Percentiles rank a stretch among this genome's conserved stretches.
Evolutionary conservation across 139 green algal species (phyloP).

Genomic region (Penium margaritaceum): DNA sequence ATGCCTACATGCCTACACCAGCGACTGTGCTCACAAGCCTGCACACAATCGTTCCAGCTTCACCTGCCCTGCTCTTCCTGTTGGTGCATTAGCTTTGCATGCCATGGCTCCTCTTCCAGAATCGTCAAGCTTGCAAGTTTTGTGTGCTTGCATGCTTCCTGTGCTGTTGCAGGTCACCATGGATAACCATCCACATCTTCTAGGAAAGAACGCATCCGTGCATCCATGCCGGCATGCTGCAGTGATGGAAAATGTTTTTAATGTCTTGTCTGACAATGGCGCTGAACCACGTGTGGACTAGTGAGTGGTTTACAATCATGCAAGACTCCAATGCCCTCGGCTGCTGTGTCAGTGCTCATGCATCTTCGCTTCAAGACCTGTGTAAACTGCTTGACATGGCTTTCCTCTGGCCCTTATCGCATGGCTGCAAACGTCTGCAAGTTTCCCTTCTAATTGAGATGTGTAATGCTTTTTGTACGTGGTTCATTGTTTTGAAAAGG

Average conservation of each 20-base stretch:
- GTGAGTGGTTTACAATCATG: conserved; percentile 26
- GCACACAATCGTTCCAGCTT: too few species aligned
- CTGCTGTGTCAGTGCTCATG: too few species aligned
- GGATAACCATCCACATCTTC: conserved; percentile 51
- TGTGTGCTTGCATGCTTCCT: background rate
- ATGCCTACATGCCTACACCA: too few species aligned
- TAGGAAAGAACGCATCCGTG: conserved; percentile 46
- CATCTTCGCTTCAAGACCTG: too few species aligned
- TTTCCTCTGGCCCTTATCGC: too few species aligned
- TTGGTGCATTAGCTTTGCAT: background rate
- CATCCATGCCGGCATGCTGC: conserved; percentile 53
- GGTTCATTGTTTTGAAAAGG: too few species aligned
- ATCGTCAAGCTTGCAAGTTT: background rate
- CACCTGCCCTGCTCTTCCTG: background rate
- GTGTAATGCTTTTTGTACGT: too few species aligned
- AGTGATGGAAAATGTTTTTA: conserved; percentile 53
- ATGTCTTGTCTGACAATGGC: conserved; percentile 17
- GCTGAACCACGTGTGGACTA: conserved; percentile 44
- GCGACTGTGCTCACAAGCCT: too few species aligned
- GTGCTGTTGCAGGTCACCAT: conserved; percentile 50
- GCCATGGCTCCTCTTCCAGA: background rate
- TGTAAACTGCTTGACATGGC: too few species aligned
- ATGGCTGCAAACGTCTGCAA: too few species aligned
- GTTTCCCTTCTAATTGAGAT: too few species aligned
- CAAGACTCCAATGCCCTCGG: conserved; percentile 9